A percentile compares a stretch with the other conserved stretches of the same genome.
phyloP scores from a whole-genome alignment of 2,329 filamentous ascomycete species.

The Ambrosiella cleistominuta region DNA sequence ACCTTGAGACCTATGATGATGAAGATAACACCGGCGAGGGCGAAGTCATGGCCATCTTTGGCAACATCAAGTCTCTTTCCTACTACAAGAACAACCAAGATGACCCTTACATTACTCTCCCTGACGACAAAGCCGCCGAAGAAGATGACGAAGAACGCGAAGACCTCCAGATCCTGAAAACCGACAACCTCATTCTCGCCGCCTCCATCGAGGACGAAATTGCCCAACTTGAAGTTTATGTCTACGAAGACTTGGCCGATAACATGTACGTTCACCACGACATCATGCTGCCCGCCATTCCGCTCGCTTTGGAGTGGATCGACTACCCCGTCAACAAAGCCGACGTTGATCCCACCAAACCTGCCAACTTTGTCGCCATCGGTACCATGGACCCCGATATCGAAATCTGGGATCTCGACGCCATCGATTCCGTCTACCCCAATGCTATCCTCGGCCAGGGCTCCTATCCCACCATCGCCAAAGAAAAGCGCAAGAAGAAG shows the following conservation, averaged over 20 bases:
- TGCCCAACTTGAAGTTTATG: slow-evolving; percentile 88
- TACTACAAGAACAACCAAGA: slow-evolving; percentile 92
- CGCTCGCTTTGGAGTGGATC: slow-evolving; percentile 88
- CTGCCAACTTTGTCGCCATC: slow-evolving; percentile 83
- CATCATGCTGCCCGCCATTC: slow-evolving; percentile 95
- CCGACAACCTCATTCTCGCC: slow-evolving; percentile 81
- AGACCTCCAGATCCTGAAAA: slow-evolving; percentile 80
- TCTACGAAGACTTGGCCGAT: slow-evolving; percentile 88
- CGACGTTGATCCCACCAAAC: slow-evolving; percentile 40
- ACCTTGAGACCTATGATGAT: slow-evolving; percentile 88
- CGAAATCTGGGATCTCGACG: slow-evolving; percentile 93
- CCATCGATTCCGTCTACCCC: slow-evolving; percentile 94
- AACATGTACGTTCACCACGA: slow-evolving; percentile 99
- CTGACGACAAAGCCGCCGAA: slow-evolving; percentile 49
- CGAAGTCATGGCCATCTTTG: slow-evolving; percentile 78
- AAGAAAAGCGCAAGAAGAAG: slow-evolving; percentile 70
- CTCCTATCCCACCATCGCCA: slow-evolving; percentile 33
- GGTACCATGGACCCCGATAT: slow-evolving; percentile 98
- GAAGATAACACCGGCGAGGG: slow-evolving; percentile 28
- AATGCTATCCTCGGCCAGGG: slow-evolving; percentile 84
- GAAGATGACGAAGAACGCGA: slow-evolving; percentile 70
- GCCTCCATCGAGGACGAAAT: slow-evolving; percentile 95
- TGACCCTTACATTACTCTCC: slow-evolving; percentile 88
- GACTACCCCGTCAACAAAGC: slow-evolving; percentile 72
- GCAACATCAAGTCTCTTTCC: slow-evolving; percentile 79